A percentile compares a stretch with the other conserved stretches of the same genome.
These are phyloP conservation scores for Petasospora rhodanensis DNA, from an alignment of 1,139 yeast genomes.

Conservation along the genomic window DNA sequence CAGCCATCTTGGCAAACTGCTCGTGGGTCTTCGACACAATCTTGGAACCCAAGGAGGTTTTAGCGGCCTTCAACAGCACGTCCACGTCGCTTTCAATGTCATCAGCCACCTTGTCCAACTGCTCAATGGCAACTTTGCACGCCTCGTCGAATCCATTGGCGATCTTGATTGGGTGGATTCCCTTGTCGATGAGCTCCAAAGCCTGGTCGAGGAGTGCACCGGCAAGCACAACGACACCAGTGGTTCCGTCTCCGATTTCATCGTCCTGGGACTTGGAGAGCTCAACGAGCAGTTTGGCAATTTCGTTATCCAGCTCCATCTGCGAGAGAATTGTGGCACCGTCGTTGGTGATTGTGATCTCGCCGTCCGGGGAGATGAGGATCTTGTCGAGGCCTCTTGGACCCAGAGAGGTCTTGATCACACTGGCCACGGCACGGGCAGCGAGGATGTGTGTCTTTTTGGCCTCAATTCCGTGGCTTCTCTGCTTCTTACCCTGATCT, in stretches of 20 bases:
- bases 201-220: constrained; percentile 95
- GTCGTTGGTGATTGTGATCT: constrained; percentile 95
- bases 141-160: constrained; percentile 99
- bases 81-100: constrained; percentile 42
- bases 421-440: constrained; percentile 91
- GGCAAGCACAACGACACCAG: constrained; percentile 97
- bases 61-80: constrained; percentile 78
- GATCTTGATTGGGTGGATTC: constrained; percentile 93
- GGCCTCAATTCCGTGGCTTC: constrained; percentile 92
- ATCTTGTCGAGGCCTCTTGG: constrained; percentile 98
- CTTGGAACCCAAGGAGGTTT: constrained; percentile 92
- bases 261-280: constrained; percentile 95
- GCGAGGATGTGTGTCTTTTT: constrained; percentile 93
- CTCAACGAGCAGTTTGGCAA: constrained; percentile 92
- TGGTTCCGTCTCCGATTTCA: constrained; percentile 98
- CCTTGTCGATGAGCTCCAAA: constrained; percentile 87
- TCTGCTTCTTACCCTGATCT: constrained; percentile 92
- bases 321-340: constrained; percentile 96
- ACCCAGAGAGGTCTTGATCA: constrained; percentile 88
- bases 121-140: constrained; percentile 79
- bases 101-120: constrained; percentile 67
- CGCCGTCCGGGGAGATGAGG: constrained; percentile 90
- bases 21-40: constrained; percentile 93
- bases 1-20: constrained; percentile 94
- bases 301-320: constrained; percentile 94